A percentile compares a stretch with the other conserved stretches of the same genome.
Evolutionary conservation across 768 basidiomycete genomes (phyloP).

Genomic region (Russula foetens): DNA sequence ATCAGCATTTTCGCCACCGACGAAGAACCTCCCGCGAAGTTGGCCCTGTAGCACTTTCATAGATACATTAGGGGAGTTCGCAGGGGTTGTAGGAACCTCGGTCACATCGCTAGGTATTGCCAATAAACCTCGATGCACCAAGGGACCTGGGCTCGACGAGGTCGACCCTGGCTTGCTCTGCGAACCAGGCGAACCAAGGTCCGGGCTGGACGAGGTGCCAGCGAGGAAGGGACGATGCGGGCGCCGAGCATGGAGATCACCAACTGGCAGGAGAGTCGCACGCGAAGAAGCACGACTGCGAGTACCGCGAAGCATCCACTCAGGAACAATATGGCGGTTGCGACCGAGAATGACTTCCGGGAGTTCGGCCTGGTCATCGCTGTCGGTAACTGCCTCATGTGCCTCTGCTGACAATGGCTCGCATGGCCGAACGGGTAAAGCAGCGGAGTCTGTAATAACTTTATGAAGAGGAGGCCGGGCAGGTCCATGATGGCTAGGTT

Average conservation of each 20-base stretch:
- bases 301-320: constrained; percentile 70
- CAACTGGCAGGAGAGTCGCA: constrained; percentile 26
- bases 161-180: constrained; percentile 14
- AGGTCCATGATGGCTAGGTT: constrained; percentile 7
- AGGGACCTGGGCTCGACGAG: constrained; percentile 32
- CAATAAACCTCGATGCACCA: constrained; percentile 32
- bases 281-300: constrained; percentile 39
- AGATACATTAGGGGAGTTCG: constrained; percentile 35
- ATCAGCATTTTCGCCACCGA: constrained; percentile 19
- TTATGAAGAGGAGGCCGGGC: constrained; percentile 26
- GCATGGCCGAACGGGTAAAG: background rate
- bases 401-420: constrained; percentile 20
- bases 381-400: constrained; percentile 35
- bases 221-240: constrained; percentile 38
- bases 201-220: constrained; percentile 64
- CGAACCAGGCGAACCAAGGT: constrained; percentile 35
- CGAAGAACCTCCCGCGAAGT: constrained; percentile 9
- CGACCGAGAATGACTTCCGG: constrained; percentile 91
- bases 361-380: constrained; percentile 61
- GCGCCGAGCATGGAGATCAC: constrained; percentile 28
- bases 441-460: constrained; percentile 23
- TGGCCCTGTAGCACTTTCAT: constrained; percentile 2
- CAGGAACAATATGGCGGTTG: constrained; percentile 93
- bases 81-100: constrained; percentile 40
- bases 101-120: constrained; percentile 31